Base-by-base conservation (phyloP, 768 basidiomycete genomes). In the Leccinum subgranulosum region DNA sequence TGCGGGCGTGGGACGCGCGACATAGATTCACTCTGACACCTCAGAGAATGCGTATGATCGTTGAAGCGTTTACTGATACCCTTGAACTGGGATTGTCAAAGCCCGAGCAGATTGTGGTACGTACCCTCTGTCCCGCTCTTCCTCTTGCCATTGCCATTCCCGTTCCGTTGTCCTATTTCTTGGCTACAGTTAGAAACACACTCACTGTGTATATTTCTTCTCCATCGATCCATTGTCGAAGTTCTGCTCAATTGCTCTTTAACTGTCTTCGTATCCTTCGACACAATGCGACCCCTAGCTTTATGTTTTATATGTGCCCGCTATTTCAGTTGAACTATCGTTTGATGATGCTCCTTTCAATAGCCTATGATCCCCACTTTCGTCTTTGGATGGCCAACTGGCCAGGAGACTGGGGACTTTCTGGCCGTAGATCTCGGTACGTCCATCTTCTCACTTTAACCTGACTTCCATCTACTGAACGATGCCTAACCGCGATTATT, bases 341-440 rank as follows among this genome's bases (percentile, higher is more conserved):
- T 51, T 61, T 72, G 49, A 62, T 54, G 48, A 19, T 15, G 34
- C 19, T 28, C 31, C 21, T 60, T 55, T 56, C 10, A 15, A 54
- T 51, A 94, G 92, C 91, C 91, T 17, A 93, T 94, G 97, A 92
- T 98, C 53, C 97, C 97, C 4, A 95, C 97, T 0, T 99, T 79
- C 72, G 97, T 98, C 50, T 98, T 98, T 65, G 90, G 89, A 27
- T 98, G 93, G 89, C 97, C 97, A 6, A 84, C 86, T 10, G 93
- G 95, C 4, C 74, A 89, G 57, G 97, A 99, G 77, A 80, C 77
- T 12, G 96, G 97, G 11, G 88, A 94, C 54, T 97, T 80, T 73
- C 85, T 98, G 36, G 94, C 97, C 8, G 76, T 99, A 31, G 91
- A 94, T 73, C 86, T 94, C 34, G 91, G 90, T 89, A 64, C 67